Percentiles rank a stretch among this genome's conserved stretches.
Conservation (phyloP, 1,284 basidiomycete genomes). For the Pascua guehoae region DNA sequence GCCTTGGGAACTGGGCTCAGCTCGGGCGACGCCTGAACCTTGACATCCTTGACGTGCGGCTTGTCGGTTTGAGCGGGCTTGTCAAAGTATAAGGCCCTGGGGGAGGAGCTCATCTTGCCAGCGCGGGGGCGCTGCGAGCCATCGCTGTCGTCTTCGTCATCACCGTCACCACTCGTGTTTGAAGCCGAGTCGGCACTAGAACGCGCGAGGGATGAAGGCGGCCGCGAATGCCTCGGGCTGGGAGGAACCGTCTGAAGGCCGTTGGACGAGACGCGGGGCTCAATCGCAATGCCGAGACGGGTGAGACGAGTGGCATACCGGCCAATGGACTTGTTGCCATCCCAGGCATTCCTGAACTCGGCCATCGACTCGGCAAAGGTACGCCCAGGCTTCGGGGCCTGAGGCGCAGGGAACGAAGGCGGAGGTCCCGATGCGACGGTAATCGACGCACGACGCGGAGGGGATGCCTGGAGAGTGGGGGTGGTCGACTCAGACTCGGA, state of each 20-base stretch:
- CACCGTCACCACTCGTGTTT: constrained; percentile 32
- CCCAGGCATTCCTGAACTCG: constrained; percentile 75
- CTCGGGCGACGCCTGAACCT: constrained; percentile 28
- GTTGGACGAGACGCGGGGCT: neutral
- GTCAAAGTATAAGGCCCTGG: constrained; percentile 30
- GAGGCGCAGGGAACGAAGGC: neutral
- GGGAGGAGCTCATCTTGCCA: constrained; percentile 10
- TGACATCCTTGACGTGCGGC: constrained; percentile 23
- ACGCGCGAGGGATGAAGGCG: neutral
- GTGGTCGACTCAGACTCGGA: neutral
- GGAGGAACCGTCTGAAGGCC: constrained; percentile 24
- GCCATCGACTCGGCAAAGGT: constrained; percentile 55
- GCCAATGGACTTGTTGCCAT: constrained; percentile 70
- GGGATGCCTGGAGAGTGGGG: neutral
- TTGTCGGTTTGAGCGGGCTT: constrained; percentile 34
- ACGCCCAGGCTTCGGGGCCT: constrained; percentile 31
- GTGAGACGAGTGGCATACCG: constrained; percentile 65
- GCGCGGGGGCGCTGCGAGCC: neutral
- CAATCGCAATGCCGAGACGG: constrained; percentile 22
- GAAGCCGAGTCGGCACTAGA: constrained; percentile 9
- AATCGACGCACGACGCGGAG: too few species aligned
- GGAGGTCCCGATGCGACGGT: too few species aligned
- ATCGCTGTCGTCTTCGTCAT: constrained; percentile 35
- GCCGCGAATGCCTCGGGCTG: constrained; percentile 17
- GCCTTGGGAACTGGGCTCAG: neutral